Evolutionary conservation across 441 rosid species (phyloP).

Genomic region (Mallotus japonicus): DNA sequence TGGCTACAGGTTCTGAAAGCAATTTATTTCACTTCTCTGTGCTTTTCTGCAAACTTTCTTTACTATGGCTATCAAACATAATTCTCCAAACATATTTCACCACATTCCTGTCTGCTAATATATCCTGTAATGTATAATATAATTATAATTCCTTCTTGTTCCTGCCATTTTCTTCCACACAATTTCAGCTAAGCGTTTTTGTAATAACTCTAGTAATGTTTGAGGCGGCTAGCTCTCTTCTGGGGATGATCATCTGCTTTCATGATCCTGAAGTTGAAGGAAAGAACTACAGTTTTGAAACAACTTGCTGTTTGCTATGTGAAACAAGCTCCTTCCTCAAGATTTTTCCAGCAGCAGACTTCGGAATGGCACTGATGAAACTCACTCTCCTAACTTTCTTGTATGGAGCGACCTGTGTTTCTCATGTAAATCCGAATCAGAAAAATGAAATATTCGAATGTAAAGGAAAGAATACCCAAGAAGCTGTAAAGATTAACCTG

Average conservation of each 20-base stretch:
- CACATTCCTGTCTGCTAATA: neutral
- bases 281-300: conserved; percentile 36
- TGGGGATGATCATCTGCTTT: neutral
- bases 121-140: too few relatives aligned
- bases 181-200: neutral
- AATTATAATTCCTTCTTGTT: neutral
- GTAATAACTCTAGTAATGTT: neutral
- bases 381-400: conserved; percentile 60
- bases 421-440: neutral
- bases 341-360: conserved; percentile 68
- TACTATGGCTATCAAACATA: neutral
- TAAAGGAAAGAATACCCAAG: neutral
- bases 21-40: neutral
- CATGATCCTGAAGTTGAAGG: neutral
- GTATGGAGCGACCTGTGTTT: conserved; percentile 62
- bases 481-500: conserved; percentile 38
- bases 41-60: neutral
- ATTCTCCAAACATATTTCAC: neutral
- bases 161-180: neutral
- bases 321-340: conserved; percentile 51
- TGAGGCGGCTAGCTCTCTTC: neutral
- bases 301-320: conserved; percentile 32
- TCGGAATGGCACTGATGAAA: conserved; percentile 51
- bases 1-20: neutral
- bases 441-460: neutral